Conservation (phyloP, 305 asterid genomes). For the Ilex paraguariensis region DNA sequence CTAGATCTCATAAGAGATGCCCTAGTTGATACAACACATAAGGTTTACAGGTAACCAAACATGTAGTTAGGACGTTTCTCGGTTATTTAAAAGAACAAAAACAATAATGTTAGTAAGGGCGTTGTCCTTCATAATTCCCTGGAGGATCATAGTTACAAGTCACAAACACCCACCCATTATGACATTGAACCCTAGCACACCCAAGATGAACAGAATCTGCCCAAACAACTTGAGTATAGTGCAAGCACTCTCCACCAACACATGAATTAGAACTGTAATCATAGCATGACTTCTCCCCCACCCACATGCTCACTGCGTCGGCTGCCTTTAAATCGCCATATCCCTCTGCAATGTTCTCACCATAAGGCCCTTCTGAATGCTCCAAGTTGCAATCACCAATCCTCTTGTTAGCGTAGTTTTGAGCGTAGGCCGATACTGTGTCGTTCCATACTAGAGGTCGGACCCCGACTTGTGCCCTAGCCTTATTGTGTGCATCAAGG, state of each 20-base stretch:
- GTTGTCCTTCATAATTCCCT: conserved; percentile 11
- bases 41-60: too few species aligned
- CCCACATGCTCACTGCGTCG: conserved; percentile 13
- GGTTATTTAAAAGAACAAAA: background rate
- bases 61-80: too few species aligned
- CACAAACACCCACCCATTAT: conserved; percentile 7
- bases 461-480: conserved; percentile 18
- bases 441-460: conserved; percentile 15
- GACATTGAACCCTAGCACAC: conserved; percentile 19
- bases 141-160: conserved; percentile 25
- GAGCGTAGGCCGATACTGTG: conserved; percentile 14
- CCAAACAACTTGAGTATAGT: conserved; percentile 25
- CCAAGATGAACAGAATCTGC: conserved; percentile 9
- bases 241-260: conserved; percentile 5
- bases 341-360: conserved; percentile 17
- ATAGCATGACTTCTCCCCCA: conserved; percentile 11
- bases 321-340: background rate
- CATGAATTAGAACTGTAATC: conserved; percentile 16
- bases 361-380: conserved; percentile 18
- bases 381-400: conserved; percentile 14
- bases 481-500: conserved; percentile 16
- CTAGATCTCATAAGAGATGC: too few species aligned
- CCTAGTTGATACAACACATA: too few species aligned
- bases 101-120: conserved; percentile 14
- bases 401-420: conserved; percentile 18